phyloP scores from a whole-genome alignment of 179 eudicot genomes.

The Nepenthes alata region DNA sequence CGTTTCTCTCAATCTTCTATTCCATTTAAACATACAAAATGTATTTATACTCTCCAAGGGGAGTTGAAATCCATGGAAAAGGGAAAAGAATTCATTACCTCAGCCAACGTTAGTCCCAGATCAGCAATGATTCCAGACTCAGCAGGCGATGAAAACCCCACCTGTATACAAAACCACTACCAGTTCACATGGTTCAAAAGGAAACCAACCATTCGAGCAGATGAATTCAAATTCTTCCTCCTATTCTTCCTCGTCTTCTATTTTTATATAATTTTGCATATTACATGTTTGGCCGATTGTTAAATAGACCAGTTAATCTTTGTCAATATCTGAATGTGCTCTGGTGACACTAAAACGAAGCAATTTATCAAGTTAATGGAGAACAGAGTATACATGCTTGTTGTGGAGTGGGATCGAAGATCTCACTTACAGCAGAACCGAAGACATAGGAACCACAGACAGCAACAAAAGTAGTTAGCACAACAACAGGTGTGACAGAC shows the following conservation, averaged over 20 bases:
- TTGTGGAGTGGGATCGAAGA: no score
- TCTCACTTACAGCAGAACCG: slow-evolving; percentile 52
- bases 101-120: slow-evolving; percentile 49
- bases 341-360: no score
- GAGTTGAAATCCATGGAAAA: neutral
- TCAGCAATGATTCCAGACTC: slow-evolving; percentile 59
- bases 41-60: neutral
- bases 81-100: slow-evolving; percentile 17
- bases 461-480: slow-evolving; percentile 48
- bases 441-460: slow-evolving; percentile 59
- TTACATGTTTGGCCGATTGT: no score
- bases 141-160: slow-evolving; percentile 71
- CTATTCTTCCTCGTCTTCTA: no score
- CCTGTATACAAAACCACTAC: slow-evolving; percentile 24
- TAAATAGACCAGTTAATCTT: no score
- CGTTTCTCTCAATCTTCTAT: no score
- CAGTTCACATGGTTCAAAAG: no score
- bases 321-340: no score
- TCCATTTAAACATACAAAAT: neutral
- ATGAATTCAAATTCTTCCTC: no score
- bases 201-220: neutral
- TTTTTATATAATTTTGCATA: no score
- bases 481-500: slow-evolving; percentile 17
- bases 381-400: no score
- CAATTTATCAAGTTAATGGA: no score